Evolutionary conservation across 2,329 filamentous ascomycete species (phyloP), one percentile per base, ranked within the genome.

Genomic region (Colletotrichum tabaci): DNA sequence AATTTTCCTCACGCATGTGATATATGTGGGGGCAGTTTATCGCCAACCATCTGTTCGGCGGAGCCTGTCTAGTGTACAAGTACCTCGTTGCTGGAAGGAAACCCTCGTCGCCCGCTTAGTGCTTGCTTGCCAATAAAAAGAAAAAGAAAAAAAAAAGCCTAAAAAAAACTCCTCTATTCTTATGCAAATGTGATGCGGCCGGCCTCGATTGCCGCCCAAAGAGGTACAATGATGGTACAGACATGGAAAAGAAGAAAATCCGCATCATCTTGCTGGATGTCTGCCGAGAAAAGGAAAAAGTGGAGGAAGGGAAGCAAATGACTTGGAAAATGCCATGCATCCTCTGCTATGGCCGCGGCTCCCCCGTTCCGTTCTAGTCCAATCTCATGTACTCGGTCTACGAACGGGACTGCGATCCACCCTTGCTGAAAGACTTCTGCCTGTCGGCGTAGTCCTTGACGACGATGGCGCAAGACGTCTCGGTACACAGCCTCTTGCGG

Each of bases 391-490:
- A 55, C 67, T 74, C 67, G 61, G 71, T 44, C 46, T 66, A 64
- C 47, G 30, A 35, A 35, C 30, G 75, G n/a, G 72, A 72, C 73
- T 76, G 75, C 65, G 75, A 74, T 23, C 68, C 75, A 79, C 87
- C 69, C 46, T 66, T 88, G 42, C 80, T 82, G 76, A 90, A 88
- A 0, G 87, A 85, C 84, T 90, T 90, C 80, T 91, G 89, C 75
- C 84, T 83, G 8, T 91, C 85, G 30, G 87, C 86, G 77, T 88
- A 99, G 76, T 99, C 94, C 81, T 91, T 92, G 71, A 98, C 92
- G 64, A 96, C 86, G 69, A 98, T 85, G 7, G 93, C 89, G 82
- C 96, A 99, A 73, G 87, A 89, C n/a, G 95, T 89, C 79, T 99
- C 96, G 75, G 93, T 87, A 82, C 96, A 99, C 64, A 99, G 85